A percentile compares a stretch with the other conserved stretches of the same genome.
Evolutionary conservation across 495 filamentous ascomycete genomes (phyloP).

Genomic region (Beverwykella pulmonaria): DNA sequence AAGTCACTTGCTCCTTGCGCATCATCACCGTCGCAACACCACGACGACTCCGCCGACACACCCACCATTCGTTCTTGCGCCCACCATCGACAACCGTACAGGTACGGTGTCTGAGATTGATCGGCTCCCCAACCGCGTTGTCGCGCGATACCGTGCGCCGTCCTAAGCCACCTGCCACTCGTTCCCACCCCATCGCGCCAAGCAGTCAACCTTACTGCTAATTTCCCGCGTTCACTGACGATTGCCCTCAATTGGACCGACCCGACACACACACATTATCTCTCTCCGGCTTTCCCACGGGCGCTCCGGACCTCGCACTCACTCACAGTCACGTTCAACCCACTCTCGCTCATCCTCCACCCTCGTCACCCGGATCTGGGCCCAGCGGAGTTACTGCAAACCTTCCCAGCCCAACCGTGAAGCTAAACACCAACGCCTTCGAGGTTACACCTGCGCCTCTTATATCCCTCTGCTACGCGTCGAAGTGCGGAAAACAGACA

Average conservation of each 20-base stretch:
- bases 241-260: slow-evolving; percentile 14
- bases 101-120: not conserved
- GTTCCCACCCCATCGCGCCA: slow-evolving; percentile 27
- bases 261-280: not conserved
- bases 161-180: slow-evolving; percentile 20
- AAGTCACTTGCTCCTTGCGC: not conserved
- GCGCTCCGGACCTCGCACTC: not conserved
- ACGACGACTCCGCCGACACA: not conserved
- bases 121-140: not conserved
- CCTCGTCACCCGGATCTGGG: too few species aligned
- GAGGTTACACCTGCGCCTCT: not conserved
- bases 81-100: not conserved
- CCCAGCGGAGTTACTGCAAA: not conserved
- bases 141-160: too few species aligned
- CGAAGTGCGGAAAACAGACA: not conserved
- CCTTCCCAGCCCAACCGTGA: not conserved
- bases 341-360: not conserved
- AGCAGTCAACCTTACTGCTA: slow-evolving; percentile 27
- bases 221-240: slow-evolving; percentile 33
- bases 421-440: not conserved
- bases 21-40: not conserved
- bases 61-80: not conserved
- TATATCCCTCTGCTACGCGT: not conserved
- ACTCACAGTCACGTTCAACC: not conserved
- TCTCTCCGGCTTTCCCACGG: not conserved